Base-by-base conservation (phyloP, 352 stramenopile genomes). In the Globisporangium solare region DNA sequence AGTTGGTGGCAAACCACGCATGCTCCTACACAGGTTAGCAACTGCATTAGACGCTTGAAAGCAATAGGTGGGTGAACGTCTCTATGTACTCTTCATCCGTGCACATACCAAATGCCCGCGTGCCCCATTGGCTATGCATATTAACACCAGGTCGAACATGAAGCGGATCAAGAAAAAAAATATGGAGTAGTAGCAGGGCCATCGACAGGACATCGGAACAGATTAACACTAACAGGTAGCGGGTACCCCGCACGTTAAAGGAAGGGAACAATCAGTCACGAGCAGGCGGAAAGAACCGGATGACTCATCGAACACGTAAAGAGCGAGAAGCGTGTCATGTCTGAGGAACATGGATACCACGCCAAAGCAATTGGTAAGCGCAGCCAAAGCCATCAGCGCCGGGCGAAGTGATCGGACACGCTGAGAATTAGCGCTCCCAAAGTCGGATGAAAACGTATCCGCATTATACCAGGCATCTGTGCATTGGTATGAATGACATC, bases 1-100 rank as follows among this genome's bases (percentile, higher is more conserved):
- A 89, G 35, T 66, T 84, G 49, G 70, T 83, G 42, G 86, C 61
- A 56, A 89, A 86, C 76, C 76, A 89, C 45, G 69, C 47, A 20
- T 78, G 67, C 8, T 73, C 69, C 79, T 89, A 63, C 41, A 54
- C 24, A 21, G 17, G 17, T 11, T 24, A 43, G 22, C 21, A 58
- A 32, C 22, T 17, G 17, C 20, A 35, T 35, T 35, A 35, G 27
- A 3, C 6, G 5, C 27, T 35, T 35, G 20, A 47, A 31, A 37
- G 35, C 27, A 20, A 60, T n/a, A 32, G 21, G 48, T 22, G 27
- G 27, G 10, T 35, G 27, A 10, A 35, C 27, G 27, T 35, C 27
- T 35, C 27, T 11, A 35, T 31, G 24, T 35, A 35, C n/a, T 12
- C 21, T 20, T 20, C 22, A 47, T 35, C 10, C 27, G 7, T 35